These are phyloP conservation scores for Suillus weaverae DNA, from an alignment of 768 basidiomycete species.

Conservation along the genomic window DNA sequence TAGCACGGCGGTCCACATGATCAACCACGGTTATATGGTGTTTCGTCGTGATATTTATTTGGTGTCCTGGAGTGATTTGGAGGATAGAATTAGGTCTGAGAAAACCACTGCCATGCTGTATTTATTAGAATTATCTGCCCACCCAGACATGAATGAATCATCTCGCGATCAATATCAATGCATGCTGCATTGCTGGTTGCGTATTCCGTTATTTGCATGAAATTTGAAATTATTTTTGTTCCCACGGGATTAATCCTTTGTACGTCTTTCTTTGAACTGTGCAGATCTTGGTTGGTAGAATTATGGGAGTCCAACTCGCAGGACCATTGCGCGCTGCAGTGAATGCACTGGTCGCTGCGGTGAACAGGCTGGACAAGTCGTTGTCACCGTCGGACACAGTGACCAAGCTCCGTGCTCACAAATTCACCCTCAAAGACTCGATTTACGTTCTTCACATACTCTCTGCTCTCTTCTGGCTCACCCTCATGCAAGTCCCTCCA, in stretches of 20 bases:
- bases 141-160: no score
- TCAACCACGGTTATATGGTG: neutral
- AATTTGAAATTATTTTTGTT: no score
- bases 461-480: conserved; percentile 69
- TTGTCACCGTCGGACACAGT: conserved; percentile 70
- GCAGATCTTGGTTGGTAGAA: no score
- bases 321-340: conserved; percentile 20
- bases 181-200: no score
- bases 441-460: conserved; percentile 65
- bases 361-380: conserved; percentile 73
- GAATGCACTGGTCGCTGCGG: conserved; percentile 57
- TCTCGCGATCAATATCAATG: no score
- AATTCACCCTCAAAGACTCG: conserved; percentile 55
- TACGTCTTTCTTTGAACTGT: no score
- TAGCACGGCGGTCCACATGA: neutral
- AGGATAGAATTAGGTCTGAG: neutral
- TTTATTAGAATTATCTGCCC: neutral
- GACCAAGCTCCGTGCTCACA: conserved; percentile 54
- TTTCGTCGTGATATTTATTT: neutral
- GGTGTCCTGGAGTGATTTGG: no score
- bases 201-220: no score
- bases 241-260: no score
- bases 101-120: neutral
- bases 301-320: conserved; percentile 7
- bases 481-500: conserved; percentile 65